Evolutionary conservation across 257 asterid genomes (phyloP), one percentile per base, ranked within the genome.

Genomic region (Gentiana straminea): DNA sequence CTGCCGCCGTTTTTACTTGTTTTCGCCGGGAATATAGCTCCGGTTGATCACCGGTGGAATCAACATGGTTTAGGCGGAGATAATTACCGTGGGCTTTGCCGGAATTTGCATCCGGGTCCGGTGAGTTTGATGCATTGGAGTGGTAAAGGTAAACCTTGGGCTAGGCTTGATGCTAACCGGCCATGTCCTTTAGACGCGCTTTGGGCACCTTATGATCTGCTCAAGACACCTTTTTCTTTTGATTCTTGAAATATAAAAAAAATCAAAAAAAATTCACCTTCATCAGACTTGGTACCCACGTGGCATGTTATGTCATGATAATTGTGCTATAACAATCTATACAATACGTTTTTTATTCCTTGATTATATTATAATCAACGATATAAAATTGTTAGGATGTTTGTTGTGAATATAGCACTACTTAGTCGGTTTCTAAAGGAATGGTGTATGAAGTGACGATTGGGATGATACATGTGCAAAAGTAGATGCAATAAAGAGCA

Each of bases 131-230:
- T 90, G 61, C 98, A 90, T 60, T 90, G 98, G 98, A 90, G 98
- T 60, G 98, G 98, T 5, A 90, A 90, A 70, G 98, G 98, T 52
- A 90, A 90, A 70, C 98, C 98, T 0, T 90, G 98, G 98, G 98
- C 77, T 0, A 64, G 98, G 61, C 86, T 90, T 2, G 98, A 90
- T 34, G 91, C 95, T 0, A 74, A 75, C 54, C 52, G 95, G 52
- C 94, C 98, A 0, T 90, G 98, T 55, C 95, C 98, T 0, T 67
- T 90, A 64, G 98, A 90, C 65, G 94, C 96, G 13, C 79, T 90
- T 0, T 90, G 98, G 98, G 96, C 95, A 13, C 98, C 96, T 8
- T 90, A 90, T 63, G 98, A 90, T 82, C 85, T 90, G 7, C 63
- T 86, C 12, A 86, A 84, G 56, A 82, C 90, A 24, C 82, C 90